Evolutionary conservation across 2,329 filamentous ascomycete species (phyloP), one percentile per base, ranked within the genome.

Genomic region (Claviceps lovelessii): DNA sequence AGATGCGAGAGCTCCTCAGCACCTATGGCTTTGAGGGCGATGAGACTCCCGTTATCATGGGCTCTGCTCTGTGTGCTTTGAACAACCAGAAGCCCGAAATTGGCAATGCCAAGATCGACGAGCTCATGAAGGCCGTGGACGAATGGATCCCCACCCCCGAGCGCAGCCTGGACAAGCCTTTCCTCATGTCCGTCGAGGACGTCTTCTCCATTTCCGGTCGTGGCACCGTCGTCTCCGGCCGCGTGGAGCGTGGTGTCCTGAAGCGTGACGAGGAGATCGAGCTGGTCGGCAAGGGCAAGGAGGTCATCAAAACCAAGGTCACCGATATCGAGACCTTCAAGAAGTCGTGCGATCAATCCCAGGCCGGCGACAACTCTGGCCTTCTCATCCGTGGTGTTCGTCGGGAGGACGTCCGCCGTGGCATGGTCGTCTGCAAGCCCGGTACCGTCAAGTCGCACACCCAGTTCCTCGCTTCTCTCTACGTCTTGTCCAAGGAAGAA

Each of bases 251-350:
- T 70, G 93, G 93, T 76, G 72, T 82, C 56, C 76, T 98, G 67
- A 97, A 95, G 87, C 88, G 83, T 74, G 93, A 98, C 70, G 79
- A 84, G 60, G 93, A 98, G 68, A 83, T 98, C 62, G 93, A 98
- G 79, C 81, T 98, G 60, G 81, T 98, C 58, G 93, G 93, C 70
- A 95, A 93, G 78, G 83, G 85, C 62, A 73, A 75, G 55, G 79
- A 83, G 49, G 75, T 88, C 62, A 88, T 97, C 79, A 96, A 94
- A 84, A 97, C 93, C 73, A 97, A 96, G 80, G 91, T 98, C 61
- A 98, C 93, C 67, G 94, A 98, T 68, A 97, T 98, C 63, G 93
- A 98, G 79, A 98, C 91, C 61, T 98, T 98, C 81, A 96, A 97
- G 82, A 98, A 98, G 83, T 94, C 90, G 51, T 97, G 93, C 73